phyloP scores from a whole-genome alignment of 1,284 basidiomycete species.

The Leccinum griseonigrum region DNA sequence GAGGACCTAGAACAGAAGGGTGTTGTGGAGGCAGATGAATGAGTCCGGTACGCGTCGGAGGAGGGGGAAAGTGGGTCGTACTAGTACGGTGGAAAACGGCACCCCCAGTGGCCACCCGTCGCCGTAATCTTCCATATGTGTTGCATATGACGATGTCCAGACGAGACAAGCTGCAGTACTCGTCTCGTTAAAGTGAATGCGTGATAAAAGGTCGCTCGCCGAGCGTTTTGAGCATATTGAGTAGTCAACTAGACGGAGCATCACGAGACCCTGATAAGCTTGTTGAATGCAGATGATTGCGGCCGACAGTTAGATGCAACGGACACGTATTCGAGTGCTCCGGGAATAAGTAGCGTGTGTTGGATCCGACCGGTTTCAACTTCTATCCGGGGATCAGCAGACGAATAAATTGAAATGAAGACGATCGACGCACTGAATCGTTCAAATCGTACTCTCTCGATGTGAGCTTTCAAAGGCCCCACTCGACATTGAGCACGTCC shows the following conservation, averaged over 20 bases:
- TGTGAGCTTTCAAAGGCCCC: not conserved
- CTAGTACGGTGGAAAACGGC: constrained; percentile 8
- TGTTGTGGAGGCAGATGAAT: constrained; percentile 59
- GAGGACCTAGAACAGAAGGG: constrained; percentile 42
- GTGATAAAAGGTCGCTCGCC: constrained; percentile 45
- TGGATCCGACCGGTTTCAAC: constrained; percentile 76
- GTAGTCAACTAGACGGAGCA: constrained; percentile 86
- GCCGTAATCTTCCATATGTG: no score
- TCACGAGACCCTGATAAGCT: constrained; percentile 75
- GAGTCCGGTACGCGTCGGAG: constrained; percentile 39
- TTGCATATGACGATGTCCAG: constrained; percentile 53
- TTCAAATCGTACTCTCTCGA: not conserved
- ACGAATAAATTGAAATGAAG: not conserved
- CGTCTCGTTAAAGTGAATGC: constrained; percentile 2
- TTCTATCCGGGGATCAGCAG: constrained; percentile 29
- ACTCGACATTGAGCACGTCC: no score
- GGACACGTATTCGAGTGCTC: constrained; percentile 71
- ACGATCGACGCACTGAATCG: not conserved
- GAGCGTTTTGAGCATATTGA: constrained; percentile 71
- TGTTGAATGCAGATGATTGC: constrained; percentile 73
- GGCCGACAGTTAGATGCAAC: constrained; percentile 72
- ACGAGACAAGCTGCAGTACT: constrained; percentile 66
- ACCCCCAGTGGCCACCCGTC: no score
- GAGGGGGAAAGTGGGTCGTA: constrained; percentile 29
- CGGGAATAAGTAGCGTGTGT: constrained; percentile 57